These are phyloP conservation scores for Aphanomyces stellatus DNA, from an alignment of 352 stramenopile genomes.

Conservation along the genomic window DNA sequence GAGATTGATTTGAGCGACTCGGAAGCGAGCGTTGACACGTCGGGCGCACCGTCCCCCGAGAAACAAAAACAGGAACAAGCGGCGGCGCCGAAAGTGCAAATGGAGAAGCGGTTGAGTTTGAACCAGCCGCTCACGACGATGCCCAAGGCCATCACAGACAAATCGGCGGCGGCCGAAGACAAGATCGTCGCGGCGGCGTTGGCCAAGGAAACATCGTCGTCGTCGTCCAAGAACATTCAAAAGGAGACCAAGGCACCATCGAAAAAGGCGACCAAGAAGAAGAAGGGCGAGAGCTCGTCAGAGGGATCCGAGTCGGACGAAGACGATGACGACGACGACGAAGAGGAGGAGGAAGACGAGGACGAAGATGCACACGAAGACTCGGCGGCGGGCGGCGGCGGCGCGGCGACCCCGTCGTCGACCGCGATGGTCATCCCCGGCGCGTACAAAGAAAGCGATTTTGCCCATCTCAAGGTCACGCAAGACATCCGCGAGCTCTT, in stretches of 20 bases:
- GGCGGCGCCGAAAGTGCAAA: too few species aligned
- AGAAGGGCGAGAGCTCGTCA: conserved; percentile 52
- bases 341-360: conserved; percentile 31
- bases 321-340: conserved; percentile 53
- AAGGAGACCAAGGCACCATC: conserved; percentile 25
- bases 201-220: conserved; percentile 11
- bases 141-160: conserved; percentile 19
- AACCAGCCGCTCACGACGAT: conserved; percentile 13
- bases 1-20: conserved; percentile 82
- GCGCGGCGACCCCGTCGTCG: conserved; percentile 14
- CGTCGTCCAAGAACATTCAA: conserved; percentile 25
- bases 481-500: conserved; percentile 88
- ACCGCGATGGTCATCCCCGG: conserved; percentile 57
- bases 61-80: conserved; percentile 19
- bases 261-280: conserved; percentile 29
- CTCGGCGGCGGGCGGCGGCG: neutral
- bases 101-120: conserved; percentile 18
- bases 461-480: conserved; percentile 80
- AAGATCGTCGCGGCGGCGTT: conserved; percentile 30
- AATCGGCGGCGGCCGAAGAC: neutral
- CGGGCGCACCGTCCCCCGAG: conserved; percentile 54
- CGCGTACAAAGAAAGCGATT: conserved; percentile 86
- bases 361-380: conserved; percentile 50
- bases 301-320: conserved; percentile 59
- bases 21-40: conserved; percentile 74